Evolutionary conservation across 75 land plant species (phyloP), one percentile per base, ranked within the genome.

Genomic region (Azolla pinnata): DNA sequence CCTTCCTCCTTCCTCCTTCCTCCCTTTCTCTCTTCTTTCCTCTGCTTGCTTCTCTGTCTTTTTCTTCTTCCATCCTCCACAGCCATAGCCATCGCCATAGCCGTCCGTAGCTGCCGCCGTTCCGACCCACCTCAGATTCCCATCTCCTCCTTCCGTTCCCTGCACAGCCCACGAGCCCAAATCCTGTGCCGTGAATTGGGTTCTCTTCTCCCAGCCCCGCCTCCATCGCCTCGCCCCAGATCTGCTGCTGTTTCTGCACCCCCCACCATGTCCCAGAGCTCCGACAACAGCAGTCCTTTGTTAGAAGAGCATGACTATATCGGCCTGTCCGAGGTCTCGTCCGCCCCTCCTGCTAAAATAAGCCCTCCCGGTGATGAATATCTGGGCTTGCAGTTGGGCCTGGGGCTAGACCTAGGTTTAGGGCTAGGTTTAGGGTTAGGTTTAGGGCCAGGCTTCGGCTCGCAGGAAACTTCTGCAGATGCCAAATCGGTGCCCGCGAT

Each of bases 281-380:
- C 54, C 72, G 48, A 40, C 61, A 8, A 59, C 54, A 44, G 72
- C 30, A 42, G 60, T 59, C 16, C 34, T 33, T 5, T 4, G 26
- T n/a, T 66, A 38, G 30, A 42, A 26, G 68, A 66, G 52, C 68
- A 66, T 32, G 68, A 57, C 52, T 57, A 56, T 53, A 55, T 66
- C n/a, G 68, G 60, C 54, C 44, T 71, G 61, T 55, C 71, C 56
- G 71, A 74, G 50, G 65, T 48, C 34, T 67, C 69, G 33, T 70
- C 69, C 1, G 51, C 48, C 33, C 59, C 69, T 32, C 33, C 4
- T 38, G 34, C 60, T 31, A 34, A 9, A n/a, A 3, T 17, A 2
- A 4, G 2, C 17, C 3, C 2, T 18, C 14, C 49, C 49, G n/a
- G 23, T 17, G 23, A 4, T 14, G 14, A 46, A 18, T 18, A 4